Evolutionary conservation across 495 filamentous ascomycete species (phyloP), one percentile per base, ranked within the genome.

Genomic region (Tuber aestivum): DNA sequence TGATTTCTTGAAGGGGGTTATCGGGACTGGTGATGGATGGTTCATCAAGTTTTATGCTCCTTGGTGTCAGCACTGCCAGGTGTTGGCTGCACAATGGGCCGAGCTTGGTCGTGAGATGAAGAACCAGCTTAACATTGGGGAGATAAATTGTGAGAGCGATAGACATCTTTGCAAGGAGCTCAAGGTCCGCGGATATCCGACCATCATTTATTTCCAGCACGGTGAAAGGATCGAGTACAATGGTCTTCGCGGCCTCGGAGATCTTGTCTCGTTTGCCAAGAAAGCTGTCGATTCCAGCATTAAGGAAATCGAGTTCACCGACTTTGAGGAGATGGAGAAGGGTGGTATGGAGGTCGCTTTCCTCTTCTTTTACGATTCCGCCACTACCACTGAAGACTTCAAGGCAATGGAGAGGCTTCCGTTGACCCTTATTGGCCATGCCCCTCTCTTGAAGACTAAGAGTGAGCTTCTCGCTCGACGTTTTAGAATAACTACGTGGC

Each of bases 1-100:
- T 82, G 91, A 86, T 76, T 99, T 99, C 86, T 91, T 95, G 83
- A 91, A 89, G 72, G 85, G 90, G 41, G 94, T 99, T 38, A 97
- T 93, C 6, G 92, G 90, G 82, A 93, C 94, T 0, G 90, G 92
- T 69, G 94, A 98, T 69, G 91, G 94, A 23, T 99, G 95, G 95
- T 97, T 99, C 81, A 90, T 99, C 85, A 98, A 99, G 83, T 98
- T 99, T 83, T 98, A 97, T 84, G 94, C 93, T 40, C 95, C 95
- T 1, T 98, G 95, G 95, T 99, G 95, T 83, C 89, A 89, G 75
- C 95, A 99, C 84, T 99, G 95, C 84, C 92, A 97, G 83, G 92
- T 92, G 27, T 89, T 99, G 87, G 92, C 92, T 35, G 93, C 96
- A 16, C 93, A 90, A 80, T 99, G 95, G 95, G 86, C 89, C 74